Conservation (phyloP, 23 red algal genomes). For the Chondrus crispus region DNA sequence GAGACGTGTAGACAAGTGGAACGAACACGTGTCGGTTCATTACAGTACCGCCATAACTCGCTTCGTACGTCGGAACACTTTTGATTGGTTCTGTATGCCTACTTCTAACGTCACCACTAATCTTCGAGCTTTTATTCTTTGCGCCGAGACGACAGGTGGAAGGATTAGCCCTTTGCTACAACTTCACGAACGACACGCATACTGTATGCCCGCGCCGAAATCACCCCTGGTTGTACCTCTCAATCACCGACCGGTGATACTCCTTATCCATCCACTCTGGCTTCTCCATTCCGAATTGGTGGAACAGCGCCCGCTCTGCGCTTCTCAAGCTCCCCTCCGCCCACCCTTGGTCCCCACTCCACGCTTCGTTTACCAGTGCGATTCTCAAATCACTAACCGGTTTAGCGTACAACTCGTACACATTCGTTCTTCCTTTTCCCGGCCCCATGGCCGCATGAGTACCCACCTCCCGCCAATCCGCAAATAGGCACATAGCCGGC, state of each 20-base stretch:
- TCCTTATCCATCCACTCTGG: conserved; percentile 45
- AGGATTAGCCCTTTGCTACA: too few species aligned
- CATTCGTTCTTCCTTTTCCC: conserved; percentile 4
- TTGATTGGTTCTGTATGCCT: too few species aligned
- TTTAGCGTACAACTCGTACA: conserved; percentile 7
- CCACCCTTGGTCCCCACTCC: conserved; percentile 49
- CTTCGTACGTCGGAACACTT: too few species aligned
- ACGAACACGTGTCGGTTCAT: too few species aligned
- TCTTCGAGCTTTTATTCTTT: too few species aligned
- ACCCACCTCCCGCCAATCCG: conserved; percentile 29
- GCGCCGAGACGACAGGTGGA: too few species aligned
- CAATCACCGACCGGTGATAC: conserved; percentile 48
- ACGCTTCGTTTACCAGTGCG: conserved; percentile 55
- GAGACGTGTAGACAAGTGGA: too few species aligned
- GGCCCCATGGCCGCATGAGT: neutral
- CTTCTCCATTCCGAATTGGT: conserved; percentile 12
- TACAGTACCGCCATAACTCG: too few species aligned
- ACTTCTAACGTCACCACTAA: too few species aligned
- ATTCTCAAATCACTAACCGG: conserved; percentile 38
- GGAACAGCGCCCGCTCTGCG: conserved; percentile 51
- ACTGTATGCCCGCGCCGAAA: too few species aligned
- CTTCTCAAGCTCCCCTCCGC: conserved; percentile 31
- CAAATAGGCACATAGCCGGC: conserved; percentile 14
- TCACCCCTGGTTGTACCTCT: conserved; percentile 26
- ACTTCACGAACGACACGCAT: too few species aligned